Base-by-base conservation (phyloP, 305 asterid species). In the Fraxinus nigra region DNA sequence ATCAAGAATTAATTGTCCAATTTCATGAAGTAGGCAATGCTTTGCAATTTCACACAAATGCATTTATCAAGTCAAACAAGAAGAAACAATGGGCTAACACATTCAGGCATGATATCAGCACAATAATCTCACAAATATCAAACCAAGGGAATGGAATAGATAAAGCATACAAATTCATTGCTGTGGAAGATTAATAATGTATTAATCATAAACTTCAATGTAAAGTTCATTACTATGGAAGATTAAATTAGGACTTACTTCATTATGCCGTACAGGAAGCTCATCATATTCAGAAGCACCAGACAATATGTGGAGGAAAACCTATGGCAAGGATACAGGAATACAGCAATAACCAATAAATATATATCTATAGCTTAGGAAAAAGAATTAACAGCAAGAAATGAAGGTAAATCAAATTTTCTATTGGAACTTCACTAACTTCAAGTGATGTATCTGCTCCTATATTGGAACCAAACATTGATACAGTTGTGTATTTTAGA, bases 221-320 rank as follows among this genome's bases (percentile, higher is more conserved):
- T 22, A 28, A 14, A 73, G 35, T 2, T 43, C 72, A 67, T 48
- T 14, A 48, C 48, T 35, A 16, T 26, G 78, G 70, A 78, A 78
- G 59, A 77, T 75, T 40, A 78, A 32, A 82, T 37, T n/a, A 51
- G 69, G 75, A 85, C 87, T 89, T 91, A 96, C 99, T 92, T 96
- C 99, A 88, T 96, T 96, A 91, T 96, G 99, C 70, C 99, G 93
- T 85, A 96, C 97, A 7, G 99, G 99, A 83, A 96, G 98, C 88
- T 96, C 99, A 88, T 96, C 98, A 80, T 96, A 96, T 89, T 96
- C 99, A 83, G 98, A 93, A 88, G 99, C 98, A 84, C 95, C 97
- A 84, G 98, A 84, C 77, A 96, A 81, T 80, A 96, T 87, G 79
- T 93, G 97, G 78, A 96, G 98, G 87, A 94, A 92, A 88, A 90